These are phyloP conservation scores for Eleusine indica DNA, from an alignment of 176 grass and related monocot species.

Conservation along the genomic window DNA sequence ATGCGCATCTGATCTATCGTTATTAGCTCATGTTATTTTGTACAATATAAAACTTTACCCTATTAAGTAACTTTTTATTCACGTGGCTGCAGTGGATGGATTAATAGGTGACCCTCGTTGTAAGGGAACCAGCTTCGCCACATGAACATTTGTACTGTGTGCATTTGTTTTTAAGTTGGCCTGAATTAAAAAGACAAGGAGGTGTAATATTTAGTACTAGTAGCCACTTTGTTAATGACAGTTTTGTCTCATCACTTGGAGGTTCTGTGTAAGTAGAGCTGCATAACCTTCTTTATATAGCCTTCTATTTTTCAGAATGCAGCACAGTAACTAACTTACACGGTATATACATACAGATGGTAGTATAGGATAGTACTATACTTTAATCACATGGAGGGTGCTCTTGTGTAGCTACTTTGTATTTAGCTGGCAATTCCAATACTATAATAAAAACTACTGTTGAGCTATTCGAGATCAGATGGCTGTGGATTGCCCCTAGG, in stretches of 20 bases:
- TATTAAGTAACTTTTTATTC: conserved; percentile 32
- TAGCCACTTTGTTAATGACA: conserved; percentile 26
- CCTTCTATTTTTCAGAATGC: neutral
- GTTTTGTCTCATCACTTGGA: conserved; percentile 24
- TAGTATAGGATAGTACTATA: neutral
- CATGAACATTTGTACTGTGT: conserved; percentile 43
- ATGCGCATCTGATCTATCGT: conserved; percentile 39
- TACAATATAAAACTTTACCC: conserved; percentile 30
- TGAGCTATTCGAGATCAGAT: conserved; percentile 34
- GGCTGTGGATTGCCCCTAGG: conserved; percentile 42
- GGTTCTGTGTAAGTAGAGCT: conserved; percentile 4
- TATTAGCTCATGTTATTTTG: conserved; percentile 27
- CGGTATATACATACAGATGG: neutral
- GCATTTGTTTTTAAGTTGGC: conserved; percentile 48
- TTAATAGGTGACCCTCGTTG: conserved; percentile 45
- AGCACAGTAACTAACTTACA: neutral
- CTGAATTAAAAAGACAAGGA: conserved; percentile 41
- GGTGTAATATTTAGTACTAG: conserved; percentile 32
- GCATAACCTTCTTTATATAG: neutral
- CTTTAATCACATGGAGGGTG: conserved; percentile 9
- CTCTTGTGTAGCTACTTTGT: conserved; percentile 27
- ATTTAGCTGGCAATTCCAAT: conserved; percentile 30
- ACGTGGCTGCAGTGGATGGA: conserved; percentile 39
- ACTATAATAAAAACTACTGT: conserved; percentile 4
- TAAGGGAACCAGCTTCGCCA: conserved; percentile 33